Evolutionary conservation across 805 yeast species (phyloP).

Genomic region (Cyberlindnera mississippiensis): DNA sequence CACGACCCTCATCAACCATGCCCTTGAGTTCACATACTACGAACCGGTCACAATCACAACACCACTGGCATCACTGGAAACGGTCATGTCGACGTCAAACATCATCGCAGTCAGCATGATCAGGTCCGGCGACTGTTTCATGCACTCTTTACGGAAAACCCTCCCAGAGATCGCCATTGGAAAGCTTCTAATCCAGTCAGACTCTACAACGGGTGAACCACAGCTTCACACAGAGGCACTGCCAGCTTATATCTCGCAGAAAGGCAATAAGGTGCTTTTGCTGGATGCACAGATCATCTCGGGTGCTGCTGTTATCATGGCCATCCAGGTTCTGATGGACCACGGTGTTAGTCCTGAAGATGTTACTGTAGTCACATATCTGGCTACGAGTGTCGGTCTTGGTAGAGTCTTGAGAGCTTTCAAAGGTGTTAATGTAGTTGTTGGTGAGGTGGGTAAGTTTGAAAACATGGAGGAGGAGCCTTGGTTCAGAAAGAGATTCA

Average conservation of each 20-base stretch:
- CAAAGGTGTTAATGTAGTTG: conserved; percentile 54
- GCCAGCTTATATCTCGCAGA: conserved; percentile 40
- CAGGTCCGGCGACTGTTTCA: conserved; percentile 91
- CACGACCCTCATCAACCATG: conserved; percentile 60
- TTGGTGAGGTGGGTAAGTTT: conserved; percentile 58
- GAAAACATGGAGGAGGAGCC: conserved; percentile 46
- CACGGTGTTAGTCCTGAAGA: conserved; percentile 62
- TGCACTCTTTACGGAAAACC: conserved; percentile 69
- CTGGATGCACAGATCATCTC: conserved; percentile 87
- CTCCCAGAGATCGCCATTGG: conserved; percentile 80
- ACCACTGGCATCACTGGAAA: conserved; percentile 34
- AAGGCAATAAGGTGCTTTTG: conserved; percentile 48
- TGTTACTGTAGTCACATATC: conserved; percentile 64
- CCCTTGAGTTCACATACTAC: conserved; percentile 51
- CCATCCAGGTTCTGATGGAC: conserved; percentile 80
- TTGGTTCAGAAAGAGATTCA: conserved; percentile 63
- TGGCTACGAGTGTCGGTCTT: conserved; percentile 77
- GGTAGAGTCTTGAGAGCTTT: conserved; percentile 72
- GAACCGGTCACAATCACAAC: conserved; percentile 35
- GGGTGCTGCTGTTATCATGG: conserved; percentile 95
- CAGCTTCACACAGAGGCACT: conserved; percentile 78
- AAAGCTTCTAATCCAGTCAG: conserved; percentile 82
- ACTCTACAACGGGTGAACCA: conserved; percentile 89
- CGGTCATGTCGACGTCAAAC: conserved; percentile 36
- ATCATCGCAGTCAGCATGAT: conserved; percentile 75